A percentile compares a stretch with the other conserved stretches of the same genome.
Evolutionary conservation across 805 yeast genomes (phyloP).

Genomic region (Clavispora carvajalis): DNA sequence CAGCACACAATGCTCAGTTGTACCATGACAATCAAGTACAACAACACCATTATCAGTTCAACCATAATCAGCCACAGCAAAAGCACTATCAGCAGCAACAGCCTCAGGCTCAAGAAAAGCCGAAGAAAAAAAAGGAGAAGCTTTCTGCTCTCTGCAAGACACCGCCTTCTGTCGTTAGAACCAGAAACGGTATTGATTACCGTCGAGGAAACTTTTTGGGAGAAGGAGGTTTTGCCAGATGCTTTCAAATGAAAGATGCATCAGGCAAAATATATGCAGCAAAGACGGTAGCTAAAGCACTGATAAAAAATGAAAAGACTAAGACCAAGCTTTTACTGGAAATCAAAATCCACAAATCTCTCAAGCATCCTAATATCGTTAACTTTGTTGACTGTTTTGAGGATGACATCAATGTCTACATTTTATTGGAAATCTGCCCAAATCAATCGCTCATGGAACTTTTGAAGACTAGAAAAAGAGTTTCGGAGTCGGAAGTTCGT

Average conservation of each 20-base stretch:
- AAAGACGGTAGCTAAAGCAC: conserved; percentile 94
- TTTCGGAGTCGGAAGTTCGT: conserved; percentile 89
- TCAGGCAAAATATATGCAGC: conserved; percentile 89
- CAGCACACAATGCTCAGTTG: conserved; percentile 15
- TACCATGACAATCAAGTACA: conserved; percentile 11
- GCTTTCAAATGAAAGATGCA: conserved; percentile 93
- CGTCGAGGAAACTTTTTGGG: conserved; percentile 89
- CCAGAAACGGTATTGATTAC: conserved; percentile 81
- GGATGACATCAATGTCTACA: conserved; percentile 91
- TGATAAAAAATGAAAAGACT: conserved; percentile 87
- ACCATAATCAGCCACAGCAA: conserved; percentile 12
- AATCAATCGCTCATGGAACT: conserved; percentile 93
- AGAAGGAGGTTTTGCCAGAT: conserved; percentile 98
- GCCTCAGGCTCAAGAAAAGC: conserved; percentile 16
- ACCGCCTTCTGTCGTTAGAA: conserved; percentile 90
- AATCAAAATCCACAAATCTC: conserved; percentile 87
- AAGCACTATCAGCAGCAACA: conserved; percentile 14
- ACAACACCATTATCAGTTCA: conserved; percentile 5
- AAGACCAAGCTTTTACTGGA: conserved; percentile 82
- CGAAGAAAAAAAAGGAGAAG: conserved; percentile 76
- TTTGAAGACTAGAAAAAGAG: conserved; percentile 73
- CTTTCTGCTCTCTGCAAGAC: conserved; percentile 89
- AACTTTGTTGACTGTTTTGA: conserved; percentile 95
- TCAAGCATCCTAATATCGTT: conserved; percentile 86
- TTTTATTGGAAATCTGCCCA: conserved; percentile 89